These are phyloP conservation scores for Aspergillus carbonarius DNA, from an alignment of 2,329 filamentous ascomycete genomes.

Conservation along the genomic window DNA sequence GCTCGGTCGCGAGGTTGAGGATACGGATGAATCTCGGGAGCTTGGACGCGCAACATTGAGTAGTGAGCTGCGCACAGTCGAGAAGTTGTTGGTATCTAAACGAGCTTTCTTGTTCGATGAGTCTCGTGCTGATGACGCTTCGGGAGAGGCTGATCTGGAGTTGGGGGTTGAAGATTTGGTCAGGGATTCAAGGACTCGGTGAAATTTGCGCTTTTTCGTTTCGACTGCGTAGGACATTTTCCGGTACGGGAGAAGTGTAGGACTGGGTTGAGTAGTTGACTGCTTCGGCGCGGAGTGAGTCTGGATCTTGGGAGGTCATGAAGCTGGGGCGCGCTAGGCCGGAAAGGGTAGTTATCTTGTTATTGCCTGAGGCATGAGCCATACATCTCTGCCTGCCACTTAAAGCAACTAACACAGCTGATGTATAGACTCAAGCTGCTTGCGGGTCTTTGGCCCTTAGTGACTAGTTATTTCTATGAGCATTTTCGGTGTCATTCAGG, in stretches of 20 bases:
- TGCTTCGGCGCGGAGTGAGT: neutral
- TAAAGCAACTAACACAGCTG: no score
- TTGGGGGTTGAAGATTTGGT: conserved; percentile 33
- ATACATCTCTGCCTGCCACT: no score
- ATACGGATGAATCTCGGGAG: conserved; percentile 30
- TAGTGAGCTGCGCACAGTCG: conserved; percentile 26
- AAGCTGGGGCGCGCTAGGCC: neutral
- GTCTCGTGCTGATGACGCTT: conserved; percentile 24
- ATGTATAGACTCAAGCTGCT: no score
- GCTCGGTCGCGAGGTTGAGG: conserved; percentile 54
- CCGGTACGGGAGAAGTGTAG: neutral
- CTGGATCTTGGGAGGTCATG: neutral
- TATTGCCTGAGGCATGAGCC: neutral
- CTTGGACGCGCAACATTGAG: conserved; percentile 28
- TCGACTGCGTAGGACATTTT: conserved; percentile 47
- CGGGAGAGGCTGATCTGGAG: conserved; percentile 14
- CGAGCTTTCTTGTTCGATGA: conserved; percentile 39
- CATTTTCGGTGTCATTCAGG: no score
- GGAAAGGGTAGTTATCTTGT: neutral
- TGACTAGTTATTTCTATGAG: no score
- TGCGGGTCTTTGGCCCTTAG: no score
- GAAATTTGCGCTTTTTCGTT: conserved; percentile 50
- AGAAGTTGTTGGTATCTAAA: conserved; percentile 22
- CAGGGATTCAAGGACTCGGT: conserved; percentile 47
- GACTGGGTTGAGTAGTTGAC: neutral